Conservation (phyloP, 2,329 filamentous ascomycete species). For the Ophiosphaerella herpotricha region DNA sequence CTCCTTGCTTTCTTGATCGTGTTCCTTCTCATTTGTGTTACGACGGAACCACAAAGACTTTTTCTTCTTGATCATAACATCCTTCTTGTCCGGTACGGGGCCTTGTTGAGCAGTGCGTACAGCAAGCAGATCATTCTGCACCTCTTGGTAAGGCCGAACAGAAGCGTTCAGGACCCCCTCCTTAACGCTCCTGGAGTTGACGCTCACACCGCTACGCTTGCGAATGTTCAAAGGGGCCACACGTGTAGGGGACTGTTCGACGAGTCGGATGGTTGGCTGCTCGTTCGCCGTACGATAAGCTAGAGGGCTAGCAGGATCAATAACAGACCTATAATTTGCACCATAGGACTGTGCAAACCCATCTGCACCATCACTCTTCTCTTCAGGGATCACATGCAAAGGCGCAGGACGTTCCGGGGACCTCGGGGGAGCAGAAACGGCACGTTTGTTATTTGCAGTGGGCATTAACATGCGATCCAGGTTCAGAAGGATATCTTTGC, state of each 20-base stretch:
- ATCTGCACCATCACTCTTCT: conserved; percentile 46
- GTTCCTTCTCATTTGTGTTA: conserved; percentile 38
- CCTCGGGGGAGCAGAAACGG: conserved; percentile 51
- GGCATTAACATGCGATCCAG: conserved; percentile 62
- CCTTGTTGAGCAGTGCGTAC: conserved; percentile 13
- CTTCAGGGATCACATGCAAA: conserved; percentile 59
- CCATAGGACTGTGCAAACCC: conserved; percentile 31
- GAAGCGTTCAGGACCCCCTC: conserved; percentile 11
- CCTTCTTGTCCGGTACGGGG: conserved; percentile 27
- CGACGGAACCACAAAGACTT: conserved; percentile 54
- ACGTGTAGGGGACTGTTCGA: conserved; percentile 57
- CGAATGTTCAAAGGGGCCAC: conserved; percentile 61
- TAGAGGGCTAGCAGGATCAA: conserved; percentile 46
- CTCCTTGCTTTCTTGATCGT: conserved; percentile 28
- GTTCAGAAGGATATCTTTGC: conserved; percentile 64
- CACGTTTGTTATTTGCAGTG: conserved; percentile 45
- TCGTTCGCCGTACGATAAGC: conserved; percentile 32
- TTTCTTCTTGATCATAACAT: conserved; percentile 47
- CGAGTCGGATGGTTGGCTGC: conserved; percentile 60
- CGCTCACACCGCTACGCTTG: conserved; percentile 51
- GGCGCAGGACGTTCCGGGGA: conserved; percentile 36
- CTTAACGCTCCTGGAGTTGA: conserved; percentile 24
- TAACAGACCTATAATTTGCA: conserved; percentile 47
- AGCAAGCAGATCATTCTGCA: conserved; percentile 25
- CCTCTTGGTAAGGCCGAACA: conserved; percentile 24